These are phyloP conservation scores for Solanum dulcamara DNA, from an alignment of 257 asterid genomes.

Conservation along the genomic window DNA sequence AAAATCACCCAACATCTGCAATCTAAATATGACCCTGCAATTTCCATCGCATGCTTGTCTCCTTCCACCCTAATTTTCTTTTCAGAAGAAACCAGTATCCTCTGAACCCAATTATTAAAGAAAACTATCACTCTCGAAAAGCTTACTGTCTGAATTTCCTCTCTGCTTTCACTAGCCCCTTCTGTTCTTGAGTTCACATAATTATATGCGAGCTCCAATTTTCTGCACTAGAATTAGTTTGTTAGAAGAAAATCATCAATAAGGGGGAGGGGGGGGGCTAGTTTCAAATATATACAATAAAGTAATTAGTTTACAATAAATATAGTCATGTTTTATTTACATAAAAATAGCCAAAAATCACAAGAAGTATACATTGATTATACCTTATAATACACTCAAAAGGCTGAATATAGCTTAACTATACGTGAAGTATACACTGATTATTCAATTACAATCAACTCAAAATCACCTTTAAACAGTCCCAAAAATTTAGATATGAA, in stretches of 20 bases:
- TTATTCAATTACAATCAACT: too few relatives aligned
- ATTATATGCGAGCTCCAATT: conserved; percentile 50
- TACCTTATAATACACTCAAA: too few relatives aligned
- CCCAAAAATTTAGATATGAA: too few relatives aligned
- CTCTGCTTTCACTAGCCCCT: conserved; percentile 14
- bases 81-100: conserved; percentile 46
- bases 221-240: conserved; percentile 45
- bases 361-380: too few relatives aligned
- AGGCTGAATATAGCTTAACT: too few relatives aligned
- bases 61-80: conserved; percentile 37
- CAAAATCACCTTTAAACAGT: too few relatives aligned
- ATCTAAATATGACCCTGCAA: conserved; percentile 42
- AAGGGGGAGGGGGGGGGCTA: too few relatives aligned
- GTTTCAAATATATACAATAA: too few relatives aligned
- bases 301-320: too few relatives aligned
- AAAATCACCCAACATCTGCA: conserved; percentile 64
- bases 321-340: too few relatives aligned
- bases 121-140: conserved; percentile 47
- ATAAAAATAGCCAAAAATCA: too few relatives aligned
- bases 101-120: conserved; percentile 64
- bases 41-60: conserved; percentile 15
- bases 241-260: conserved; percentile 2
- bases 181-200: conserved; percentile 38
- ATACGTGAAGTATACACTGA: too few relatives aligned
- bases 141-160: conserved; percentile 37